Evolutionary conservation across 306 rosid genomes (phyloP), one percentile per base, ranked within the genome.

Genomic region (Vachellia pachyceras): DNA sequence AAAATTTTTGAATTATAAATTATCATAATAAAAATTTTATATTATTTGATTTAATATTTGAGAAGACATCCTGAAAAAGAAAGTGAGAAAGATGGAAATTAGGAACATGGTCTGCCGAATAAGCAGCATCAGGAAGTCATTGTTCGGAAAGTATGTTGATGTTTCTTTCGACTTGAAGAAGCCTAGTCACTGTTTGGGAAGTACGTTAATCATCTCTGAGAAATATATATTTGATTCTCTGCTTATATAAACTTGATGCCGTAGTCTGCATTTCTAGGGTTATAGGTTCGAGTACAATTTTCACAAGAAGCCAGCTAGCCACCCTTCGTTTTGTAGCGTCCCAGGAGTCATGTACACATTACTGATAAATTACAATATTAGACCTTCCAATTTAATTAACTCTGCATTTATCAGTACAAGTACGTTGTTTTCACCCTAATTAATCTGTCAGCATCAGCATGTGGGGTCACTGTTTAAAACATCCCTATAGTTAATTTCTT

Each of bases 261-360:
- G n/a, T n/a, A n/a, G n/a, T n/a, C n/a, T n/a, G n/a, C n/a, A n/a
- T n/a, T n/a, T n/a, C n/a, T n/a, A n/a, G n/a, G n/a, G n/a, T n/a
- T n/a, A n/a, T n/a, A n/a, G n/a, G n/a, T n/a, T n/a, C n/a, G n/a
- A n/a, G n/a, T n/a, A n/a, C n/a, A n/a, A 42, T 55, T 80, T 75
- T 58, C 61, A 46, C 65, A 77, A 78, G 79, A 54, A 42, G 82
- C 87, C 80, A 86, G 90, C 88, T 81, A 80, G 83, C 68, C 72
- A 7, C 58, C n/a, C 41, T 64, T 44, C 55, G 55, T 82, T 57
- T 75, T 75, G 84, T 61, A 40, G 65, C 29, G 44, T 64, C 65
- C 39, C 64, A 35, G 8, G 46, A 75, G 74, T 46, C 44, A 20
- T 23, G 23, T 14, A 13, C 2, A 29, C 2, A n/a, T n/a, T 7